Conservation (phyloP, 805 yeast genomes). For the Pichia nakasei region DNA sequence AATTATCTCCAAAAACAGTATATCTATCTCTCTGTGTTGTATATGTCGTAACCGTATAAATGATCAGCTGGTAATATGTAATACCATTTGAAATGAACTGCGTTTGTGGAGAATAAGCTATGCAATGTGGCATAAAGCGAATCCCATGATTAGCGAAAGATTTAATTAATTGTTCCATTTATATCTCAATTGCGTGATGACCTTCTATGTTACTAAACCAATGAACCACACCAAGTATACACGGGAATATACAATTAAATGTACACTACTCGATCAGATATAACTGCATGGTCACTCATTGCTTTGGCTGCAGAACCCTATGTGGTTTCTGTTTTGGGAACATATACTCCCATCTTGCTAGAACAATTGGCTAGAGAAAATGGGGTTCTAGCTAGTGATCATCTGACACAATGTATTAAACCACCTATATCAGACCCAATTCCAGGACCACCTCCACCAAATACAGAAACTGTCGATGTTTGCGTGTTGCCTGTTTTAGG, state of each 20-base stretch:
- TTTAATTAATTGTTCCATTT: no score
- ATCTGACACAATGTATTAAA: constrained; percentile 41
- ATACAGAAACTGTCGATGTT: constrained; percentile 7
- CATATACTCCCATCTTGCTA: constrained; percentile 63
- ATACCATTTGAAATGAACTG: no score
- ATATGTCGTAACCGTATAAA: no score
- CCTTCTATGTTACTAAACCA: no score
- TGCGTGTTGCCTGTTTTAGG: constrained; percentile 29
- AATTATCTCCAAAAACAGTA: no score
- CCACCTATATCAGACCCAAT: constrained; percentile 20
- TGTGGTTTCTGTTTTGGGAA: constrained; percentile 69
- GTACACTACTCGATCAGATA: constrained; percentile 6
- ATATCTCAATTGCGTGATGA: no score
- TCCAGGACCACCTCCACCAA: constrained; percentile 26
- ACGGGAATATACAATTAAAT: neutral
- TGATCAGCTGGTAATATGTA: no score
- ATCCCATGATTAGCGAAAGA: no score
- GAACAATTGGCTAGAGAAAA: constrained; percentile 67
- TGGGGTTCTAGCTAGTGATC: constrained; percentile 57
- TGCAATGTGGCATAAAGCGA: no score
- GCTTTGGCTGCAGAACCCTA: constrained; percentile 64
- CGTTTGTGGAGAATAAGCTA: no score
- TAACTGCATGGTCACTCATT: constrained; percentile 13
- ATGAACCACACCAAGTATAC: no score
- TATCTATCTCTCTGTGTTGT: no score